phyloP scores from a whole-genome alignment of 768 basidiomycete species.

The Tricholoma terreum region DNA sequence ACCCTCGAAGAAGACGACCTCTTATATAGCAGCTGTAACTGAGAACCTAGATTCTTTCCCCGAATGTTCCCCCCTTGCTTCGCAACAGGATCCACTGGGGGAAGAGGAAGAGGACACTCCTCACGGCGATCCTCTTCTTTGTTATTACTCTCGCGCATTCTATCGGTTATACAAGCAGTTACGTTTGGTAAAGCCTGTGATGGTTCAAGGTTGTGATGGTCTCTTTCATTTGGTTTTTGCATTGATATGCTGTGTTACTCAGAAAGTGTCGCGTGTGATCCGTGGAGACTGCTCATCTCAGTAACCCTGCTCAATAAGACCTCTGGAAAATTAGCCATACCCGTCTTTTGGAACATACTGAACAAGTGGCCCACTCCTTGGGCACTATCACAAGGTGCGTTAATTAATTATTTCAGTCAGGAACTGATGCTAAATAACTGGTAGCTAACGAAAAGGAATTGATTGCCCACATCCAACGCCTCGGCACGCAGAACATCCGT shows the following conservation, averaged over 20 bases:
- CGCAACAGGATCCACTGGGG: not conserved
- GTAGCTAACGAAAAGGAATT: conserved; percentile 46
- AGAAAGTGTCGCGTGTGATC: conserved; percentile 54
- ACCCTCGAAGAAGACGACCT: not conserved
- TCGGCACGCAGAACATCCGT: conserved; percentile 61
- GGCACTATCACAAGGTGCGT: conserved; percentile 50
- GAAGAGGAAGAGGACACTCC: not conserved
- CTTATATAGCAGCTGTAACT: not conserved
- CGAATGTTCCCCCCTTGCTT: not conserved
- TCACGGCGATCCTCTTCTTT: conserved; percentile 22
- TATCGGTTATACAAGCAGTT: conserved; percentile 22
- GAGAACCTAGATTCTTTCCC: not conserved
- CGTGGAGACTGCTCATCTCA: conserved; percentile 70
- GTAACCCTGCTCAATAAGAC: conserved; percentile 72
- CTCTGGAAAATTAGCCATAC: conserved; percentile 57
- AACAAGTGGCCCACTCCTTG: conserved; percentile 56
- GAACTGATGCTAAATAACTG: not conserved
- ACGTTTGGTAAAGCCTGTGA: conserved; percentile 28
- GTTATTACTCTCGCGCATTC: conserved; percentile 23
- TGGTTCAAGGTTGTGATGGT: conserved; percentile 37
- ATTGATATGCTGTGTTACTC: not conserved
- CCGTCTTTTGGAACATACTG: conserved; percentile 60
- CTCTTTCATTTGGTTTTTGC: not conserved
- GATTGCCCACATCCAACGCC: conserved; percentile 41
- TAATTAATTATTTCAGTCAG: not conserved